These are phyloP conservation scores for Saccharomyces mikatae DNA, from an alignment of 805 yeast species.

Conservation along the genomic window DNA sequence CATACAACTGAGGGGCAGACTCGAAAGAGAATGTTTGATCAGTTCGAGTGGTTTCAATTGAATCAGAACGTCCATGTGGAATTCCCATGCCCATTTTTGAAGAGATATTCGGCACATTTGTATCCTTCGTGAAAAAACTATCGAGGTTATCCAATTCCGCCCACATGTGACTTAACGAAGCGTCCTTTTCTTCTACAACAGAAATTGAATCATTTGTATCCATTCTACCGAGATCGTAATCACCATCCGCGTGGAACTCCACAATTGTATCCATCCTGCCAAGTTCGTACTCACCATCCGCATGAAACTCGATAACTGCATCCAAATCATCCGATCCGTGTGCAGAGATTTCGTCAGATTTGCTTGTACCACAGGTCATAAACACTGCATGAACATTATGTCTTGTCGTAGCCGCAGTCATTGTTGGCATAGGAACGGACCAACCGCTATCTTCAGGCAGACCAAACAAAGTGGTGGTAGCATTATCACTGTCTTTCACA, in stretches of 20 bases:
- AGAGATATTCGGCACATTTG: slow-evolving; percentile 10
- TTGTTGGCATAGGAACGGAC: slow-evolving; percentile 94
- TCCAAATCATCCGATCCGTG: slow-evolving; percentile 17
- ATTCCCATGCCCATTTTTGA: slow-evolving; percentile 5
- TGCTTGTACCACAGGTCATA: slow-evolving; percentile 56
- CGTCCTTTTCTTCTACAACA: slow-evolving; percentile 54
- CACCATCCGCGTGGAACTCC: slow-evolving; percentile 30
- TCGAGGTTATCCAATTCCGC: slow-evolving; percentile 86
- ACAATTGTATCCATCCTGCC: slow-evolving; percentile 25
- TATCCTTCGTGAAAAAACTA: slow-evolving; percentile 72
- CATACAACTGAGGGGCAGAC: slow-evolving; percentile 70
- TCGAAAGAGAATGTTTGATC: slow-evolving; percentile 47
- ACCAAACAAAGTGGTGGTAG: slow-evolving; percentile 85
- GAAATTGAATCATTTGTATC: slow-evolving; percentile 24
- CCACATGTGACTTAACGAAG: slow-evolving; percentile 82
- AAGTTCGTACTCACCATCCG: slow-evolving; percentile 26
- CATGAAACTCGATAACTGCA: slow-evolving; percentile 29
- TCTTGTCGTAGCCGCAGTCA: slow-evolving; percentile 79
- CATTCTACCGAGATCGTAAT: slow-evolving; percentile 21
- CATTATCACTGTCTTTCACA: slow-evolving; percentile 71
- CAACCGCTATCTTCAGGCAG: slow-evolving; percentile 89
- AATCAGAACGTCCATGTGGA: slow-evolving; percentile 35
- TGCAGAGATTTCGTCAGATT: slow-evolving; percentile 11
- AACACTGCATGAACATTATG: slow-evolving; percentile 94
- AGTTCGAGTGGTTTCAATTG: slow-evolving; percentile 55